phyloP scores from a whole-genome alignment of 2,329 filamentous ascomycete genomes.

The Leptographium flavum region DNA sequence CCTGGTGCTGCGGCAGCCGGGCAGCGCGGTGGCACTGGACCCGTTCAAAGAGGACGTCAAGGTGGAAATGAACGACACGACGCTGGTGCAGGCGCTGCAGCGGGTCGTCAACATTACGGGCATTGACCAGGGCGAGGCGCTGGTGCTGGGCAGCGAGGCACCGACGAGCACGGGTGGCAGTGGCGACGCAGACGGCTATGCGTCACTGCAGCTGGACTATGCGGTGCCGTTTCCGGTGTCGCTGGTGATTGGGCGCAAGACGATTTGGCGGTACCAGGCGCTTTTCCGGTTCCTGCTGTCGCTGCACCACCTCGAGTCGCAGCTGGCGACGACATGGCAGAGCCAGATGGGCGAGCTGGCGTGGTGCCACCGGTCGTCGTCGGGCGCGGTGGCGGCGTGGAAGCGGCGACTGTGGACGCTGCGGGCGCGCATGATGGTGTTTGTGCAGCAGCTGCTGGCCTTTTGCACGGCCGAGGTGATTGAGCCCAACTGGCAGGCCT shows the following conservation, averaged over 20 bases:
- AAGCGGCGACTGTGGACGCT: slow-evolving; percentile 87
- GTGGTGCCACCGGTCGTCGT: slow-evolving; percentile 71
- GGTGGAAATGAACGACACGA: slow-evolving; percentile 91
- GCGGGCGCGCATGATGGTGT: slow-evolving; percentile 86
- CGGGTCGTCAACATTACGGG: slow-evolving; percentile 94
- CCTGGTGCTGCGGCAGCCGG: slow-evolving; percentile 87
- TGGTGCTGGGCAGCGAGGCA: slow-evolving; percentile 60
- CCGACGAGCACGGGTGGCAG: slow-evolving; percentile 54
- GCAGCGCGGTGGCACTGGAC: slow-evolving; percentile 83
- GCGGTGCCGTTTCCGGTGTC: slow-evolving; percentile 89
- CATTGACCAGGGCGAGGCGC: slow-evolving; percentile 75
- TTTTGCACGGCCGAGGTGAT: slow-evolving; percentile 97
- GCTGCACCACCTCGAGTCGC: slow-evolving; percentile 74
- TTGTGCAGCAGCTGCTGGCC: slow-evolving; percentile 91
- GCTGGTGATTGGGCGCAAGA: slow-evolving; percentile 89
- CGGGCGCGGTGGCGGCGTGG: slow-evolving; percentile 69
- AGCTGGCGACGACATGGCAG: slow-evolving; percentile 79
- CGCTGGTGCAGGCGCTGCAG: slow-evolving; percentile 85
- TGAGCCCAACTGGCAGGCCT: slow-evolving; percentile 88
- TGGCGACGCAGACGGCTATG: slow-evolving; percentile 80
- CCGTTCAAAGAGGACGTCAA: slow-evolving; percentile 98
- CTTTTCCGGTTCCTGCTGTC: slow-evolving; percentile 90
- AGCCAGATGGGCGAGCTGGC: slow-evolving; percentile 68
- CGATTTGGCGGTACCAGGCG: slow-evolving; percentile 90
- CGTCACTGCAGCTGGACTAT: slow-evolving; percentile 88